phyloP scores from a whole-genome alignment of 2,329 filamentous ascomycete genomes.

The Phaeosphaeriaceae sp. region DNA sequence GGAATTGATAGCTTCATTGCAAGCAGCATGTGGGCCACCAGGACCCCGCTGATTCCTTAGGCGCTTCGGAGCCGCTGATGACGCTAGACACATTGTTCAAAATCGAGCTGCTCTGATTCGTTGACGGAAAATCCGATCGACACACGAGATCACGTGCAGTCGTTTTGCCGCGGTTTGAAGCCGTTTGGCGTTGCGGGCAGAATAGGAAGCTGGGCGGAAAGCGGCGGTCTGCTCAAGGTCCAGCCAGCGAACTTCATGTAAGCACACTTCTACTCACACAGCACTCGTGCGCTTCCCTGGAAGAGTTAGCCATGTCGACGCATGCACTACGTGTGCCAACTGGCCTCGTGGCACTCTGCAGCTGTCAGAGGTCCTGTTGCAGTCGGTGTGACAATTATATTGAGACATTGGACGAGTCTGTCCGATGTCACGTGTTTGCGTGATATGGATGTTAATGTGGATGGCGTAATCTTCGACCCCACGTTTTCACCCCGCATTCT shows the following conservation, averaged over 20 bases:
- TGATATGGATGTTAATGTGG: too few species aligned
- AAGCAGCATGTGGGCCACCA: slow-evolving; percentile 13
- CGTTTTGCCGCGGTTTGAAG: slow-evolving; percentile 9
- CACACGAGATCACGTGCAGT: slow-evolving; percentile 18
- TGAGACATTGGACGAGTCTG: background rate
- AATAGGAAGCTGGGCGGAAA: slow-evolving; percentile 9
- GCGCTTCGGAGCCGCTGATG: slow-evolving; percentile 18
- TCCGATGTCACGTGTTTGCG: background rate
- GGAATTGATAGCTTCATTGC: slow-evolving; percentile 1
- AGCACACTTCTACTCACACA: background rate
- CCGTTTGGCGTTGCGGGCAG: slow-evolving; percentile 4
- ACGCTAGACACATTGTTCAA: slow-evolving; percentile 4
- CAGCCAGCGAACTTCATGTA: slow-evolving; percentile 1
- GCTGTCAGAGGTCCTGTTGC: background rate
- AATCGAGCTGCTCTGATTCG: slow-evolving; percentile 16
- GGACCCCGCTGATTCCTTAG: slow-evolving; percentile 17
- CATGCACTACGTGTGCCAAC: background rate
- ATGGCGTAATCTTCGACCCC: background rate
- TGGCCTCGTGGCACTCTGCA: background rate
- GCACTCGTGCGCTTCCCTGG: background rate
- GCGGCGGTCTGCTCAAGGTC: slow-evolving; percentile 3
- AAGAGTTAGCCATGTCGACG: background rate
- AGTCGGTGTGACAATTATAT: background rate
- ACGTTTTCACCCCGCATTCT: slow-evolving; percentile 8
- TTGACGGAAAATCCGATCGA: slow-evolving; percentile 7